Percentiles rank a stretch among this genome's conserved stretches.
phyloP scores from a whole-genome alignment of 176 grass and related monocot species.

The Secale cereale region DNA sequence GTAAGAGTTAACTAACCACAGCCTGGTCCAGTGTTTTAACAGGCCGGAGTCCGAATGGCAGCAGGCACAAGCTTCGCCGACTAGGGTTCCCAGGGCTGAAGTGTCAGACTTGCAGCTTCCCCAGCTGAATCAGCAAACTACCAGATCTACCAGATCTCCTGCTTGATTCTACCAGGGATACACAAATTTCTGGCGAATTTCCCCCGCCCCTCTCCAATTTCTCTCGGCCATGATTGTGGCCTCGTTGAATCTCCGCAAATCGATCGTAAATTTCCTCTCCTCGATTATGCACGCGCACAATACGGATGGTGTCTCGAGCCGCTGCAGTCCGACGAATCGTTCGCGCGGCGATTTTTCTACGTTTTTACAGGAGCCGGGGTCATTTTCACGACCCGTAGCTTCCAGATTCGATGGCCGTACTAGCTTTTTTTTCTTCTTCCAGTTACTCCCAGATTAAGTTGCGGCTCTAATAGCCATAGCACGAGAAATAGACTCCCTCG shows the following conservation, averaged over 20 bases:
- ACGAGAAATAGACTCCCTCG: background rate
- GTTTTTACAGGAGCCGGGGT: background rate
- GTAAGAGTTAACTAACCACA: too few species aligned
- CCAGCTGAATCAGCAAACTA: background rate
- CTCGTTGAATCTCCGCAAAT: background rate
- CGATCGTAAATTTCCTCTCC: background rate
- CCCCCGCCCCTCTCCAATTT: background rate
- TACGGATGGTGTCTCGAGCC: background rate
- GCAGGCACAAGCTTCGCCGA: background rate
- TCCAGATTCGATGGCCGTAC: constrained; percentile 21
- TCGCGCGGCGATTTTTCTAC: background rate
- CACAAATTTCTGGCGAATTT: background rate
- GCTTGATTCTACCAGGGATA: background rate
- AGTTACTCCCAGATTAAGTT: constrained; percentile 22
- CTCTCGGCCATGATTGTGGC: background rate
- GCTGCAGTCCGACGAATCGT: background rate
- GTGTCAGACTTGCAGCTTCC: background rate
- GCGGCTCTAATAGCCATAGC: constrained; percentile 23
- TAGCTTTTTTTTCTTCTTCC: background rate
- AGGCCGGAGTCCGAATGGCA: background rate
- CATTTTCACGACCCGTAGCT: background rate
- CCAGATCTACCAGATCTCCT: background rate
- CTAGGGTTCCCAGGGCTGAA: background rate
- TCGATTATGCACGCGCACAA: background rate
- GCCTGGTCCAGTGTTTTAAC: background rate